Percentiles rank a stretch among this genome's conserved stretches.
Conservation (phyloP, 2,329 filamentous ascomycete genomes). For the Cadophora sp. region DNA sequence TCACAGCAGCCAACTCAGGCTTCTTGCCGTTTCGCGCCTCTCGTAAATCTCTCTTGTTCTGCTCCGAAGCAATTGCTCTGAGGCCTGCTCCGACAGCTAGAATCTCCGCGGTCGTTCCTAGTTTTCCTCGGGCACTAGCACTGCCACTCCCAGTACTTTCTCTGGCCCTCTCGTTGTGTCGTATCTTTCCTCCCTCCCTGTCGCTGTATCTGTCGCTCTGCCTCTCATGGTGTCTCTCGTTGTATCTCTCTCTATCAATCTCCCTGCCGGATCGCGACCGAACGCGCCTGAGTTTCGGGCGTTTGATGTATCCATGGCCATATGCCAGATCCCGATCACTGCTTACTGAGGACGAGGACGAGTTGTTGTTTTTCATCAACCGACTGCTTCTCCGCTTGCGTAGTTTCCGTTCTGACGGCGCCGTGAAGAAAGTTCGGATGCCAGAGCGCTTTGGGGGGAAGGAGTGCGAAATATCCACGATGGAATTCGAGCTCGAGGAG, state of each 20-base stretch:
- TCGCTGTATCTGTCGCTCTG: slow-evolving; percentile 27
- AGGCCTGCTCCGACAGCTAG: slow-evolving; percentile 55
- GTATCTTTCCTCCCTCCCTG: slow-evolving; percentile 20
- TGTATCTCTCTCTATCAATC: slow-evolving; percentile 37
- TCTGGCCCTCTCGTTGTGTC: slow-evolving; percentile 23
- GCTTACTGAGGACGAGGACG: slow-evolving; percentile 67
- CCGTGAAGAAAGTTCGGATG: slow-evolving; percentile 67
- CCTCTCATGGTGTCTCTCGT: slow-evolving; percentile 23
- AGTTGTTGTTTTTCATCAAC: slow-evolving; percentile 64
- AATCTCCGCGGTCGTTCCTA: slow-evolving; percentile 53
- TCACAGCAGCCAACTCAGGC: slow-evolving; percentile 30
- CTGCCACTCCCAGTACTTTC: slow-evolving; percentile 31
- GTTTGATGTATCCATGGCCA: slow-evolving; percentile 60
- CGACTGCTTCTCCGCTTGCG: slow-evolving; percentile 56
- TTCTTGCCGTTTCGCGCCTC: slow-evolving; percentile 40
- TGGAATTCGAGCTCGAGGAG: slow-evolving; percentile 35
- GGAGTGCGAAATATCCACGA: slow-evolving; percentile 69
- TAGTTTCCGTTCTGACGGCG: slow-evolving; percentile 60
- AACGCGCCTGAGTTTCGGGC: slow-evolving; percentile 38
- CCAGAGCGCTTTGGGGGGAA: slow-evolving; percentile 56
- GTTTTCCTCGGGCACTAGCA: slow-evolving; percentile 24
- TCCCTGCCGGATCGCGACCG: slow-evolving; percentile 41
- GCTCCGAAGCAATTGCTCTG: slow-evolving; percentile 52
- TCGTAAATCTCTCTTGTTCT: slow-evolving; percentile 47
- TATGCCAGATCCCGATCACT: slow-evolving; percentile 71